These are phyloP conservation scores for Zychaea mexicana DNA, from an alignment of 371 early-diverging fungal species.

Conservation along the genomic window DNA sequence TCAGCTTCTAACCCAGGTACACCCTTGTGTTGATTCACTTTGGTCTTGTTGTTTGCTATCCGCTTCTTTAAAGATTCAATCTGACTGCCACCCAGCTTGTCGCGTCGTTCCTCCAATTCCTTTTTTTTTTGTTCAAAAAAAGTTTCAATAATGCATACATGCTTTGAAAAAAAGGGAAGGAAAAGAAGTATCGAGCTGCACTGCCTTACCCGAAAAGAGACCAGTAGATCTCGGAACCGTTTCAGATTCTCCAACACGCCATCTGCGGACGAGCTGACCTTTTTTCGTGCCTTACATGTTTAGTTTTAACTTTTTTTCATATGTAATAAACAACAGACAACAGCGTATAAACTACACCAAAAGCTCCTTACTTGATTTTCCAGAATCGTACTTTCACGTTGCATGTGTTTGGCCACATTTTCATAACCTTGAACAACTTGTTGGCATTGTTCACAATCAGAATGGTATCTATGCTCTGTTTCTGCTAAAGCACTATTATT, in stretches of 20 bases:
- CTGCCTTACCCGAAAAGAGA: conserved; percentile 60
- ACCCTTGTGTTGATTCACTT: conserved; percentile 44
- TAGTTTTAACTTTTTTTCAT: not conserved
- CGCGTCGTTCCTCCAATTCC: conserved; percentile 38
- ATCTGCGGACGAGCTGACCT: conserved; percentile 35
- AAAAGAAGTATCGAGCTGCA: too few relatives aligned
- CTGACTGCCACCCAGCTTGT: conserved; percentile 35
- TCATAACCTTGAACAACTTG: conserved; percentile 61
- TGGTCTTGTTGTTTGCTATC: conserved; percentile 30
- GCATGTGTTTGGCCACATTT: conserved; percentile 63
- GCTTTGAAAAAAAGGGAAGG: not conserved
- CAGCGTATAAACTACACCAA: conserved; percentile 24
- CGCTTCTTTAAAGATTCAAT: conserved; percentile 39
- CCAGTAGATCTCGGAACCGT: conserved; percentile 68
- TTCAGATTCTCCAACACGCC: conserved; percentile 71
- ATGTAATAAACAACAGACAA: too few relatives aligned
- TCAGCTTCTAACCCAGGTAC: conserved; percentile 51
- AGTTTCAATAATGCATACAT: not conserved
- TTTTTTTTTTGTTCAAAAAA: conserved; percentile 28
- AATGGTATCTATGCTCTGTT: conserved; percentile 63
- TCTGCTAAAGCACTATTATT: conserved; percentile 46
- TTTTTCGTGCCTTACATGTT: conserved; percentile 6
- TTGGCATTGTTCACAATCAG: conserved; percentile 63
- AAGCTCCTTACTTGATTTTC: too few relatives aligned
- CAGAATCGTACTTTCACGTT: conserved; percentile 49